Conservation (phyloP, 805 yeast species). For the Saccharomycopsis guyanensis region DNA sequence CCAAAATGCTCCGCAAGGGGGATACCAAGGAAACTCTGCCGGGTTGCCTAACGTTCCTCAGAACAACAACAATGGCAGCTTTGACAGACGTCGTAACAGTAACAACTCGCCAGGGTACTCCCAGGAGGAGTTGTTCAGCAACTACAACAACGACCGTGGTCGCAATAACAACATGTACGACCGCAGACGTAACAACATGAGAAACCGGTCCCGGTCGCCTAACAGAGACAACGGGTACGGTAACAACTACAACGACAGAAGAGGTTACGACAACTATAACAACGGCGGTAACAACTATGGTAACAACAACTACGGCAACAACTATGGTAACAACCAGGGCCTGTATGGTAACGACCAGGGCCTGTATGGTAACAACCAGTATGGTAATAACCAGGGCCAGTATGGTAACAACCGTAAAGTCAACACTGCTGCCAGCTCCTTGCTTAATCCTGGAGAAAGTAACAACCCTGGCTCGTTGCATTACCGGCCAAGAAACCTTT, state of each 20-base stretch:
- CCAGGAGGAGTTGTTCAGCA: constrained; percentile 15
- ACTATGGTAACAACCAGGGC: constrained; percentile 22
- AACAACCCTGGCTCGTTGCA: constrained; percentile 69
- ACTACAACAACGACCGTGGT: constrained; percentile 2
- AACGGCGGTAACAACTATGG: constrained; percentile 25
- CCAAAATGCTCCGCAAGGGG: constrained; percentile 1
- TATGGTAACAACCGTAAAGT: constrained; percentile 8
- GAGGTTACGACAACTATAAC: constrained; percentile 12
- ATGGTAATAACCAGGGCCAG: constrained; percentile 11
- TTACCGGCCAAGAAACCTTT: constrained; percentile 66
- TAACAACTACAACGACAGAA: neutral
- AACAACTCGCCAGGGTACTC: constrained; percentile 10
- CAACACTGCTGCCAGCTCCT: constrained; percentile 22
- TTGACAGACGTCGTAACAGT: constrained; percentile 17
- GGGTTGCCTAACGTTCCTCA: constrained; percentile 7
- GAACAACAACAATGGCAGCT: constrained; percentile 13
- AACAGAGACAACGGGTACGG: constrained; percentile 7
- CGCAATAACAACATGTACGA: constrained; percentile 10
- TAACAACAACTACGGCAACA: constrained; percentile 22
- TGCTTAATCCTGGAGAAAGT: constrained; percentile 45
- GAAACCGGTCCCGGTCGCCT: constrained; percentile 22
- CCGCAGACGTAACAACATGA: neutral
- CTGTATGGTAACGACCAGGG: constrained; percentile 12
- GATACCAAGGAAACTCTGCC: constrained; percentile 6
- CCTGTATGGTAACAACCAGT: constrained; percentile 17